Evolutionary conservation across 164 flowering plant genomes (phyloP).

Genomic region (Dillenia turbinata): DNA sequence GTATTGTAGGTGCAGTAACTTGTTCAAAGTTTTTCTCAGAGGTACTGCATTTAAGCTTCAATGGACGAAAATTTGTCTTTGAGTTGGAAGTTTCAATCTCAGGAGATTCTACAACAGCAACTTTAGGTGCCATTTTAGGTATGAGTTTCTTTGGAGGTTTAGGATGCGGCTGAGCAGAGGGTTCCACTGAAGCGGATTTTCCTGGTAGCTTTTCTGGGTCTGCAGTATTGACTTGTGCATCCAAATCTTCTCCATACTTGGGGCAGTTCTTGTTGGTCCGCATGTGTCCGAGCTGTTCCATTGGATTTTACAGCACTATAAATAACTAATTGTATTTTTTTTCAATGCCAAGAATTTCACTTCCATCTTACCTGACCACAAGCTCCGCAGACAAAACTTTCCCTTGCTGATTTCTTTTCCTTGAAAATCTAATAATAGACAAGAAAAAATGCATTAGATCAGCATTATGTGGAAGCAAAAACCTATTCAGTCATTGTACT

Average conservation of each 20-base stretch:
- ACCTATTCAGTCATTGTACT: no score
- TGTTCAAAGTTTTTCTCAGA: conserved; percentile 49
- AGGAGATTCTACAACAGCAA: conserved; percentile 43
- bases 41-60: conserved; percentile 73
- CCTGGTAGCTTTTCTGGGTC: conserved; percentile 43
- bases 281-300: conserved; percentile 88
- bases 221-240: conserved; percentile 41
- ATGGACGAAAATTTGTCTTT: conserved; percentile 42
- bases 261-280: conserved; percentile 98
- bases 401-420: conserved; percentile 86
- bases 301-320: background rate
- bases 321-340: background rate
- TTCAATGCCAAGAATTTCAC: no score
- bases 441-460: no score
- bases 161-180: conserved; percentile 33
- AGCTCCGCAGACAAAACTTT: conserved; percentile 88
- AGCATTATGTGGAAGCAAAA: no score
- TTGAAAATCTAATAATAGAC: conserved; percentile 42
- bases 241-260: conserved; percentile 73
- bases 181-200: conserved; percentile 40
- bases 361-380: conserved; percentile 73
- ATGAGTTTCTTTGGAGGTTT: conserved; percentile 50
- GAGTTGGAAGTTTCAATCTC: conserved; percentile 48
- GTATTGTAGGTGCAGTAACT: conserved; percentile 19
- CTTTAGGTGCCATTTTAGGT: conserved; percentile 47